phyloP scores from a whole-genome alignment of 768 basidiomycete genomes.

The Mycena polygramma region DNA sequence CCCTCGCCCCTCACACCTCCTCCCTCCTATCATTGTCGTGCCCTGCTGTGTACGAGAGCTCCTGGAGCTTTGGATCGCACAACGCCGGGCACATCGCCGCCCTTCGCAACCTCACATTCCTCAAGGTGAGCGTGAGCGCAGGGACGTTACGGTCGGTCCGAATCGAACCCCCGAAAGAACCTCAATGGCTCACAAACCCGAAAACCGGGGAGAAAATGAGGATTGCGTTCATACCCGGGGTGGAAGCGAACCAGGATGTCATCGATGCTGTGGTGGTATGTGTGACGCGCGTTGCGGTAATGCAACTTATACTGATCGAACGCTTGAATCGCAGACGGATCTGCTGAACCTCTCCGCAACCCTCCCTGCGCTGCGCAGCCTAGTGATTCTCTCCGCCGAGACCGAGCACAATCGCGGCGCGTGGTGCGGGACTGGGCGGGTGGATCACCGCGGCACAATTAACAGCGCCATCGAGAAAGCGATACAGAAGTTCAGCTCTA shows the following conservation, averaged over 20 bases:
- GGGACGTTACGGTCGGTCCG: neutral
- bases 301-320: neutral
- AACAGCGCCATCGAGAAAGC: neutral
- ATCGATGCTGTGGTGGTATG: conserved; percentile 6
- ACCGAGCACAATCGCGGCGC: conserved; percentile 3
- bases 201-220: too few species aligned
- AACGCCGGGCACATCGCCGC: neutral
- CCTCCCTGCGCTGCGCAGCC: neutral
- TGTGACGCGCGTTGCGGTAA: neutral
- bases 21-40: neutral
- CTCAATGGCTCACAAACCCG: too few species aligned
- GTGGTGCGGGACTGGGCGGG: conserved; percentile 10
- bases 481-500: neutral
- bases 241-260: conserved; percentile 1
- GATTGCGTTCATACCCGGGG: neutral
- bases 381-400: neutral
- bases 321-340: neutral
- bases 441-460: neutral
- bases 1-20: neutral
- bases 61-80: neutral
- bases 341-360: neutral
- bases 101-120: neutral
- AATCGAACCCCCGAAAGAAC: too few species aligned
- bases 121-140: neutral
- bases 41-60: neutral